phyloP scores from a whole-genome alignment of 1,284 basidiomycete species.

The Ustilago hordei region DNA sequence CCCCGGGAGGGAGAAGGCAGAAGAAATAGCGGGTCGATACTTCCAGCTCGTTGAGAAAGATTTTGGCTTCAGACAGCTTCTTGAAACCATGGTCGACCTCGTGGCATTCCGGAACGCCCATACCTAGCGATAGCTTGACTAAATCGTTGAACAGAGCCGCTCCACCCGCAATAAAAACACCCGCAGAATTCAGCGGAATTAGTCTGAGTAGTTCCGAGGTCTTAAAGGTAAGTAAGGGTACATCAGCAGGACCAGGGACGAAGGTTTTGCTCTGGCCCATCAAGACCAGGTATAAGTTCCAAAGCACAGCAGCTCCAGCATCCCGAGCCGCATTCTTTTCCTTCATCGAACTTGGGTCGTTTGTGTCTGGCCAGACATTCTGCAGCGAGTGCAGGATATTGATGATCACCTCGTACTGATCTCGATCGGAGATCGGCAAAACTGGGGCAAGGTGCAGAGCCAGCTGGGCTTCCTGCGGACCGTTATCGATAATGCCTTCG shows the following conservation, averaged over 20 bases:
- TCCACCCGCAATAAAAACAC: conserved; percentile 2
- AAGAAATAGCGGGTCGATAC: conserved; percentile 16
- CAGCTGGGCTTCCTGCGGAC: conserved; percentile 4
- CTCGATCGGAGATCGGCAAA: conserved; percentile 11
- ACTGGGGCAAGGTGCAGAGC: conserved; percentile 15
- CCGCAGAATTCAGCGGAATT: neutral
- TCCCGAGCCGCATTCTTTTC: neutral
- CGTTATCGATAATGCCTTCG: conserved; percentile 10
- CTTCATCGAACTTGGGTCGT: neutral
- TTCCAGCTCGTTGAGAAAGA: conserved; percentile 25
- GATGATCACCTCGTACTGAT: conserved; percentile 6
- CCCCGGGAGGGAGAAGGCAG: conserved; percentile 11
- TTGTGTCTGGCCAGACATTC: conserved; percentile 20
- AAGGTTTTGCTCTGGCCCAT: conserved; percentile 12
- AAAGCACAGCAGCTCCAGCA: conserved; percentile 16
- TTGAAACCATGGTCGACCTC: neutral
- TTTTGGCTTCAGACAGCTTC: conserved; percentile 1
- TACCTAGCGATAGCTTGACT: neutral
- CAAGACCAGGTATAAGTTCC: conserved; percentile 17
- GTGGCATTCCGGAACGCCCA: conserved; percentile 2
- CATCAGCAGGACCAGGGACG: neutral
- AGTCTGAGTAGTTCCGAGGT: neutral
- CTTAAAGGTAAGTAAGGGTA: neutral
- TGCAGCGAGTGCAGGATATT: conserved; percentile 17
- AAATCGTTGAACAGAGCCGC: conserved; percentile 11